Base-by-base conservation (phyloP, 1,139 yeast genomes). In the Cylindricascospora bacillispora region DNA sequence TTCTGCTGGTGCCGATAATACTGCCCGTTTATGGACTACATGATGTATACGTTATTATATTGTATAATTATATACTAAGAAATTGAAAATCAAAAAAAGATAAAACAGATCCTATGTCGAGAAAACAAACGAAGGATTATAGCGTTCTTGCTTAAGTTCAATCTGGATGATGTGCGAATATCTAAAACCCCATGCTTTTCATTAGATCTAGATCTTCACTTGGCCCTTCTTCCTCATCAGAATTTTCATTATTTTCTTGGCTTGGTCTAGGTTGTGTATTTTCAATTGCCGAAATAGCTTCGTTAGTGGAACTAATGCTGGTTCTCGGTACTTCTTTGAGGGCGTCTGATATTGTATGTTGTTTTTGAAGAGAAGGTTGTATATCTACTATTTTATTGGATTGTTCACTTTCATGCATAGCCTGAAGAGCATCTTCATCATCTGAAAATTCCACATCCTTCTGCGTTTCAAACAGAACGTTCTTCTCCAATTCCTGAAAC, bases 1-100 rank as follows among this genome's bases (percentile, higher is more conserved):
- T 56, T 78, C 93, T 54, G 85, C 94, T n/a, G 98, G 97, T 45
- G 97, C 97, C 14, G 98, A 92, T 57, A 86, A 93, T 37, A 77
- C 89, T 31, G 97, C 95, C 13, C 75, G 95, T 52, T 65, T 89
- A 51, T 89, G 98, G 98, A 89, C 98, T 24, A 81, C 94, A n/a
- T 74, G 55, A 36, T 28, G 29, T n/a, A n/a, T n/a, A n/a, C n/a
- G n/a, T n/a, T n/a, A n/a, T n/a, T 27, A 32, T 25, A 37, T 27
- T 36, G 35, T 30, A 21, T 27, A 33, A 15, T 16, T 14, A n/a
- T 24, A 22, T 22, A 7, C 27, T 9, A 16, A 11, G 15, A 25
- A 14, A n/a, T 13, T 12, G 26, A 25, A 25, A 25, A 13, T 6
- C 12, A 25, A 15, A n/a, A n/a, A n/a, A 10, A 15, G 5, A 15